Evolutionary conservation across 2,329 filamentous ascomycete species (phyloP).

Genomic region (Xylariales sp.): DNA sequence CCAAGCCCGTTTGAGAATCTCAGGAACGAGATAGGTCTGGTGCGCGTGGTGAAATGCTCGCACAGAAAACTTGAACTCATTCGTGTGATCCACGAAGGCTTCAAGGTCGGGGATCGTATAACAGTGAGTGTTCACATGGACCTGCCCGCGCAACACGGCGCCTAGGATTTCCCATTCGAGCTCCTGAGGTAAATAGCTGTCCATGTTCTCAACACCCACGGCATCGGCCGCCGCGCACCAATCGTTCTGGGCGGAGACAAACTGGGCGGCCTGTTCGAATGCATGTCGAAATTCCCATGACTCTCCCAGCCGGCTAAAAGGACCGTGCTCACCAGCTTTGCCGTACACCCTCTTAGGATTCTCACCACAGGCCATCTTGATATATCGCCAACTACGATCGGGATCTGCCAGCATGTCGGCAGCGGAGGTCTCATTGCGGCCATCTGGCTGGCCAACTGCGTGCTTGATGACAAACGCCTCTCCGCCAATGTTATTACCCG

Average conservation of each 20-base stretch:
- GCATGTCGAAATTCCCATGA: constrained; percentile 76
- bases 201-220: constrained; percentile 62
- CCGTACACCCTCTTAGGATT: constrained; percentile 74
- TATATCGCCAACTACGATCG: constrained; percentile 73
- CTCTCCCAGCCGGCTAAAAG: constrained; percentile 73
- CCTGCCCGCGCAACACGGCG: constrained; percentile 73
- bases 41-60: constrained; percentile 78
- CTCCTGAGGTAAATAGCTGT: constrained; percentile 70
- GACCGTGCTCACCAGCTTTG: constrained; percentile 62
- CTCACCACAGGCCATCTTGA: constrained; percentile 82
- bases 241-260: constrained; percentile 72
- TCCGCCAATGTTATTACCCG: constrained; percentile 78
- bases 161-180: constrained; percentile 72
- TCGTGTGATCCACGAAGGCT: constrained; percentile 75
- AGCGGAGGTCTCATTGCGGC: constrained; percentile 71
- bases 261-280: constrained; percentile 69
- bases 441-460: constrained; percentile 69
- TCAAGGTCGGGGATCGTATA: constrained; percentile 77
- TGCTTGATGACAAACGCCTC: constrained; percentile 78
- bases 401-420: constrained; percentile 74
- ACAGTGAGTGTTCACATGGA: constrained; percentile 77
- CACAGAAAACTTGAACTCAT: constrained; percentile 76
- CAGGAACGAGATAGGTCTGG: constrained; percentile 73
- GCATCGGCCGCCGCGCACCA: constrained; percentile 71
- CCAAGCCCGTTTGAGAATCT: constrained; percentile 69